phyloP scores from a whole-genome alignment of 345 rosid species.

The Hibiscus trionum region DNA sequence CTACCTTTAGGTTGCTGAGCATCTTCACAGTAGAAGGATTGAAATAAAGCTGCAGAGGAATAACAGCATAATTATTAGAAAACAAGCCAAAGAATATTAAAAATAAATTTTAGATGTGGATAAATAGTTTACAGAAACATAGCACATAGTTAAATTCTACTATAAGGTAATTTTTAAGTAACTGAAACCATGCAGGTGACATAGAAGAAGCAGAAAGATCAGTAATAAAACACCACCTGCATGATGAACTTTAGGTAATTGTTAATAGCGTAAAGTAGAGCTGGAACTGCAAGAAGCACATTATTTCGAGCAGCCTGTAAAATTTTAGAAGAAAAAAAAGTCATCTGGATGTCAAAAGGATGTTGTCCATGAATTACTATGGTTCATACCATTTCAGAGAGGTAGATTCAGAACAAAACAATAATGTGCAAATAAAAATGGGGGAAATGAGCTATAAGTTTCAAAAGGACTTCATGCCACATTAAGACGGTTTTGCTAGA shows the following conservation, averaged over 20 bases:
- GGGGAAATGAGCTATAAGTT: neutral
- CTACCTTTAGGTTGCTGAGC: slow-evolving; percentile 55
- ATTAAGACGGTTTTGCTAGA: neutral
- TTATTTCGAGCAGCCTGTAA: slow-evolving; percentile 57
- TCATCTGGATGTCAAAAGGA: neutral
- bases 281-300: slow-evolving; percentile 63
- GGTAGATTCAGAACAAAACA: neutral
- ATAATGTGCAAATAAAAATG: neutral
- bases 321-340: neutral
- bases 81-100: neutral
- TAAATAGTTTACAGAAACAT: neutral
- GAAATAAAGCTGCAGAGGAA: slow-evolving; percentile 36
- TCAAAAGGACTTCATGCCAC: neutral
- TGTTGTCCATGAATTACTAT: neutral
- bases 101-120: neutral
- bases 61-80: neutral
- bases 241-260: slow-evolving; percentile 62
- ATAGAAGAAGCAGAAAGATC: neutral
- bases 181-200: neutral
- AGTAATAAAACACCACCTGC: slow-evolving; percentile 38
- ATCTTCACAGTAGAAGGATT: slow-evolving; percentile 56
- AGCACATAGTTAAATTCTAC: neutral
- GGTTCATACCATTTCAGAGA: neutral
- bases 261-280: slow-evolving; percentile 58
- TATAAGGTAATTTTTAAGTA: neutral